Percentiles rank a stretch among this genome's conserved stretches.
phyloP scores from a whole-genome alignment of 2,329 filamentous ascomycete species.

The Biscogniauxia sp. region DNA sequence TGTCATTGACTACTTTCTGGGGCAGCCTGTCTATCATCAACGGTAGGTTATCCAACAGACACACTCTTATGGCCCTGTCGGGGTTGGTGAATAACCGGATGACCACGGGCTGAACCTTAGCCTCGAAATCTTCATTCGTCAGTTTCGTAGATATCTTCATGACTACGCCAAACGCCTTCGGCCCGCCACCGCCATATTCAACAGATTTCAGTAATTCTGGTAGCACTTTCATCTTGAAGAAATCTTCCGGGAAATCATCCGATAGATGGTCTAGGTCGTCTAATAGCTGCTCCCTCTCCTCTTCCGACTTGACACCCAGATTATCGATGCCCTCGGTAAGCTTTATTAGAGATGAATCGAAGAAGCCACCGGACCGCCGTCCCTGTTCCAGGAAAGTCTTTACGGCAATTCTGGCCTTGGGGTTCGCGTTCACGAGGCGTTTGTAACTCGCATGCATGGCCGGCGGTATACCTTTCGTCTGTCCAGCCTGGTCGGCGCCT shows the following conservation, averaged over 20 bases:
- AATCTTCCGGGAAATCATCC: constrained; percentile 95
- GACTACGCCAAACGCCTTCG: constrained; percentile 83
- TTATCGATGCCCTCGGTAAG: constrained; percentile 91
- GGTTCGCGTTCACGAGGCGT: constrained; percentile 81
- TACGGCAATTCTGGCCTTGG: constrained; percentile 82
- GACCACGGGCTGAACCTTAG: constrained; percentile 79
- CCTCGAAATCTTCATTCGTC: constrained; percentile 84
- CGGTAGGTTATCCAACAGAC: constrained; percentile 82
- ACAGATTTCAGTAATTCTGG: constrained; percentile 96
- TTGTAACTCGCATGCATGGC: constrained; percentile 91
- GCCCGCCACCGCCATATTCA: constrained; percentile 95
- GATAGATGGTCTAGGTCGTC: constrained; percentile 83
- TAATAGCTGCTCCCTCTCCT: constrained; percentile 81
- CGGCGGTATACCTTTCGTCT: constrained; percentile 81
- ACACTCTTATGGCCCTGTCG: constrained; percentile 88
- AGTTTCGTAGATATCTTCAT: constrained; percentile 90
- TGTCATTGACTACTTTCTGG: constrained; percentile 89
- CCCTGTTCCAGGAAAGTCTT: constrained; percentile 89
- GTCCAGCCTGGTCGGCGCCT: constrained; percentile 75
- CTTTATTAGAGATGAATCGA: constrained; percentile 88
- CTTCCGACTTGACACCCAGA: constrained; percentile 80
- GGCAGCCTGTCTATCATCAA: constrained; percentile 88
- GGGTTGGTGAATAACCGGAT: constrained; percentile 86
- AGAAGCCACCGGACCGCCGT: constrained; percentile 77
- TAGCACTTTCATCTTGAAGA: constrained; percentile 95